Evolutionary conservation across 768 basidiomycete genomes (phyloP).

Genomic region (Leucocoprinus birnbaumii): DNA sequence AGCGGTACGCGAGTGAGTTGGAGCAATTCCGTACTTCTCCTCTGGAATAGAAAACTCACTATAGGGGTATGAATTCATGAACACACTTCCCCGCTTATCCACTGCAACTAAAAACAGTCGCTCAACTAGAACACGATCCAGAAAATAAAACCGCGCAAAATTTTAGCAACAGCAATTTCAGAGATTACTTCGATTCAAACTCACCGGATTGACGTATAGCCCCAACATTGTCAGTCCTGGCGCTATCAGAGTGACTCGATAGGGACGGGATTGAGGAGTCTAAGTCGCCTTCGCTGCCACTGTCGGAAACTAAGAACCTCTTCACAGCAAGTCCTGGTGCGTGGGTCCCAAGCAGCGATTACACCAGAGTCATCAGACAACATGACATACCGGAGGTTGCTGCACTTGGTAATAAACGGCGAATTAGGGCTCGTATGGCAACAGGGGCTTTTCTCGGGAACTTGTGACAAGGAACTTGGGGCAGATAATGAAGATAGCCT

Average conservation of each 20-base stretch:
- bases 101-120: too few relatives aligned
- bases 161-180: neutral
- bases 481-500: neutral
- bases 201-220: neutral
- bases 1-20: too few relatives aligned
- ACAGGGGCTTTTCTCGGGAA: too few relatives aligned
- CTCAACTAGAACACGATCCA: too few relatives aligned
- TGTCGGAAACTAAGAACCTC: constrained; percentile 1
- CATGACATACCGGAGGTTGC: constrained; percentile 7
- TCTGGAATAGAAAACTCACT: too few relatives aligned
- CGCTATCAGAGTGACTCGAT: neutral
- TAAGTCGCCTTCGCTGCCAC: constrained; percentile 4
- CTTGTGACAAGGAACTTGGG: neutral
- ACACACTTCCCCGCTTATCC: too few relatives aligned
- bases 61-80: too few relatives aligned
- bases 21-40: too few relatives aligned
- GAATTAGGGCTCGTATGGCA: neutral
- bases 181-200: too few relatives aligned
- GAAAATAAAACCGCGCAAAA: neutral
- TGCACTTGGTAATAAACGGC: neutral
- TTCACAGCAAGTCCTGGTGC: neutral
- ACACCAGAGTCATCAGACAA: constrained; percentile 4
- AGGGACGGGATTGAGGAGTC: neutral
- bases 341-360: constrained; percentile 1
- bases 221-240: neutral